Conservation (phyloP, 2,329 filamentous ascomycete genomes). For the Clarireedia homoeocarpa region DNA sequence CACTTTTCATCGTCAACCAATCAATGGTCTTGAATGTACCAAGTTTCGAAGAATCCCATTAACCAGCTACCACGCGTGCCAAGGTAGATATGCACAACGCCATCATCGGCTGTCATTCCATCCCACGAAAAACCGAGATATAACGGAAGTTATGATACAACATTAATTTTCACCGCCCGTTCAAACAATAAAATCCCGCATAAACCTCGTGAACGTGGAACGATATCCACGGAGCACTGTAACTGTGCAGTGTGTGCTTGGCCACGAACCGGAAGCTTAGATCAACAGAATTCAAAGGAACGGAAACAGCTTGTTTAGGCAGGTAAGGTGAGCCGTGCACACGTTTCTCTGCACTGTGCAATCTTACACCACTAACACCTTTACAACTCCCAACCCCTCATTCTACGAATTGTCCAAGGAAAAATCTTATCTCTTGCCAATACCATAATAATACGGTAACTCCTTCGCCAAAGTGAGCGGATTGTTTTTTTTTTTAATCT, state of each 20-base stretch:
- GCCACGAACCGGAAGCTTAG: not conserved
- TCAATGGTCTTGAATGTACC: not conserved
- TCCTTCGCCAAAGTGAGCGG: not conserved
- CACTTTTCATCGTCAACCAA: not conserved
- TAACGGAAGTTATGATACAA: not conserved
- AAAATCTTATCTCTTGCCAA: not conserved
- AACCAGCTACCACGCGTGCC: not conserved
- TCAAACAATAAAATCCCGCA: not conserved
- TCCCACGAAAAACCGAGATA: too few relatives aligned
- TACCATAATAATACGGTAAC: not conserved
- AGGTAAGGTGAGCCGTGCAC: not conserved
- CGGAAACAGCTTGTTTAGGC: not conserved
- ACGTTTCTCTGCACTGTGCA: not conserved
- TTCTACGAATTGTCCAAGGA: not conserved
- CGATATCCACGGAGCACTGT: not conserved
- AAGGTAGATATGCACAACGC: not conserved
- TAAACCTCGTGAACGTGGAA: not conserved
- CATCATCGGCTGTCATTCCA: not conserved
- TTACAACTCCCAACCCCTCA: not conserved
- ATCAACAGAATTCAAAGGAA: not conserved
- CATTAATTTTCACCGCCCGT: not conserved
- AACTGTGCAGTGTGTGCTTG: too few relatives aligned
- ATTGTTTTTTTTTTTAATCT: not conserved
- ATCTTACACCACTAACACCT: not conserved
- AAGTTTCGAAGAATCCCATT: not conserved